These are phyloP conservation scores for Penicillium paradoxum DNA, from an alignment of 495 filamentous ascomycete genomes.

Conservation along the genomic window DNA sequence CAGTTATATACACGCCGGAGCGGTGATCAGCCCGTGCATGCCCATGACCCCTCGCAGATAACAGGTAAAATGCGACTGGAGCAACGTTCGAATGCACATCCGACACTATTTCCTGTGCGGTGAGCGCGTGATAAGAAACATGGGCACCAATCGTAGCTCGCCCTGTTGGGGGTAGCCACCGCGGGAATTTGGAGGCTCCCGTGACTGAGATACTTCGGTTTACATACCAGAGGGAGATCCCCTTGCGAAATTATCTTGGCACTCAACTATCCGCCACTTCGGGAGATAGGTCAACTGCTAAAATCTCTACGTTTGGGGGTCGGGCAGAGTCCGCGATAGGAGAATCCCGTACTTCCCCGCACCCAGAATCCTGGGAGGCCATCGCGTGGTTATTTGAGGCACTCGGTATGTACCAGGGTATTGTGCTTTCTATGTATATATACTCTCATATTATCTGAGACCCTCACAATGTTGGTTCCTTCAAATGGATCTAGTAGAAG, in stretches of 20 bases:
- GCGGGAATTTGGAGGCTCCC: background rate
- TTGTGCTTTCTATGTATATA: background rate
- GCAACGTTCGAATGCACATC: background rate
- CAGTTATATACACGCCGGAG: background rate
- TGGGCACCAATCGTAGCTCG: slow-evolving; percentile 6
- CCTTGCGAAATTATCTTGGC: background rate
- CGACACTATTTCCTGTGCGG: background rate
- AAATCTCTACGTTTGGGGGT: too few relatives aligned
- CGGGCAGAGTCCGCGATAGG: slow-evolving; percentile 1
- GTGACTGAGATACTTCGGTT: background rate
- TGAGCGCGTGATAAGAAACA: background rate
- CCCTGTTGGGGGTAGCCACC: slow-evolving; percentile 4
- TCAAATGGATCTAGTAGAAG: slow-evolving; percentile 13
- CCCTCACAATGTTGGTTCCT: background rate
- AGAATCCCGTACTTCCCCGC: slow-evolving; percentile 1
- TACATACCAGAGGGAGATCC: background rate
- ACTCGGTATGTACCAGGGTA: too few relatives aligned
- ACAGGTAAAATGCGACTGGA: background rate
- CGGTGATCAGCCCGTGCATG: background rate
- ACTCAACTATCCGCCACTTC: background rate
- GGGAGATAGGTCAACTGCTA: background rate
- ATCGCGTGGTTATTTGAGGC: too few relatives aligned
- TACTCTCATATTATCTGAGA: too few relatives aligned
- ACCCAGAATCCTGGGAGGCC: background rate
- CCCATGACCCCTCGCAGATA: slow-evolving; percentile 4